phyloP scores from a whole-genome alignment of 1,139 yeast species.

The Cylindricascospora bacillispora region DNA sequence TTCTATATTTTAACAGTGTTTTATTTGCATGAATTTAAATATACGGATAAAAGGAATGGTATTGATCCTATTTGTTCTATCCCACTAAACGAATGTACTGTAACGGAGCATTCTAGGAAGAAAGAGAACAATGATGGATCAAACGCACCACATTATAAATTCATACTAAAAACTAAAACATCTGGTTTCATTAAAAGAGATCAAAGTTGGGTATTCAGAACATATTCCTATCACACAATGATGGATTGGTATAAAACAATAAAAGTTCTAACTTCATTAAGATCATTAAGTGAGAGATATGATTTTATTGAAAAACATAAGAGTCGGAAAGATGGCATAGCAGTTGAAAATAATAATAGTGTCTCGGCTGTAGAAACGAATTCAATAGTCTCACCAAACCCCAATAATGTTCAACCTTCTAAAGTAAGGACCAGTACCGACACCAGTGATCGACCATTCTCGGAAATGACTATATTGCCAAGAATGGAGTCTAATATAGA shows the following conservation, averaged over 20 bases:
- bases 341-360: too few relatives aligned
- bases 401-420: too few relatives aligned
- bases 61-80: conserved; percentile 76
- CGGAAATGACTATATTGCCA: too few relatives aligned
- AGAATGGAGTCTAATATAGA: too few relatives aligned
- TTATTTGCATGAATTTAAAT: conserved; percentile 79
- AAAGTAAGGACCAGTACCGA: too few relatives aligned
- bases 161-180: conserved; percentile 65
- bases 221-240: conserved; percentile 65
- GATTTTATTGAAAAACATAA: conserved; percentile 14
- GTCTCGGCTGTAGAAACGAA: too few relatives aligned
- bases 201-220: conserved; percentile 87
- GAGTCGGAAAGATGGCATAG: too few relatives aligned
- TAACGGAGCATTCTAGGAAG: conserved; percentile 69
- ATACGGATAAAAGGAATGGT: conserved; percentile 69
- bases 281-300: conserved; percentile 15
- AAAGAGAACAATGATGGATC: too few relatives aligned
- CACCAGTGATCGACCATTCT: too few relatives aligned
- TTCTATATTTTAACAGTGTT: conserved; percentile 86
- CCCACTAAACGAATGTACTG: conserved; percentile 65
- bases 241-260: conserved; percentile 75
- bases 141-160: conserved; percentile 66
- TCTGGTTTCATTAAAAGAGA: conserved; percentile 56
- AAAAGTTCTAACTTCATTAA: conserved; percentile 36
- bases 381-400: too few relatives aligned